Percentiles rank a stretch among this genome's conserved stretches.
phyloP scores from a whole-genome alignment of 768 basidiomycete species.

The Russula brevipes region DNA sequence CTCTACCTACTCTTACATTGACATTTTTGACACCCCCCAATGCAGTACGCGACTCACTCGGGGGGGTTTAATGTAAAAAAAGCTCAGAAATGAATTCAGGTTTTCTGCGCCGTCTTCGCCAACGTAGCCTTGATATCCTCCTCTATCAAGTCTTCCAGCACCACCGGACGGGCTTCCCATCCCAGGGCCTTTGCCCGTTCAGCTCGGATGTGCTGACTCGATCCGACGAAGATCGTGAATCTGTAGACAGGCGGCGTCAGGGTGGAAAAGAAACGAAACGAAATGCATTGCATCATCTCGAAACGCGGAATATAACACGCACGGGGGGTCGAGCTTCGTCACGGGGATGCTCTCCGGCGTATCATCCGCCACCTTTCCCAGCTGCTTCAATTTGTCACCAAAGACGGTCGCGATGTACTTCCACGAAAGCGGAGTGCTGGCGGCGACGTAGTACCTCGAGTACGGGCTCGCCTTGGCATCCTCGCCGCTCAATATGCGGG shows the following conservation, averaged over 20 bases:
- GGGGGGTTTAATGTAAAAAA: background rate
- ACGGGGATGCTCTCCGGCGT: slow-evolving; percentile 3
- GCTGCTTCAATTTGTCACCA: background rate
- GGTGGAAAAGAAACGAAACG: background rate
- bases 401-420: slow-evolving; percentile 4
- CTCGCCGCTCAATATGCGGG: background rate
- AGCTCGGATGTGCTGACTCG: slow-evolving; percentile 2
- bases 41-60: background rate
- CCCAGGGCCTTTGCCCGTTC: background rate
- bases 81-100: background rate
- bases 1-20: too few relatives aligned
- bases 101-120: background rate
- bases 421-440: background rate
- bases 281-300: background rate
- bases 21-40: too few relatives aligned
- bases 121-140: background rate
- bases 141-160: background rate
- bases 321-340: slow-evolving; percentile 2
- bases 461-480: slow-evolving; percentile 14
- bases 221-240: background rate
- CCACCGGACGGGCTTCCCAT: slow-evolving; percentile 2
- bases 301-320: background rate
- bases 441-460: slow-evolving; percentile 14
- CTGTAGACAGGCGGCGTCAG: background rate
- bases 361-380: slow-evolving; percentile 6